Evolutionary conservation across 1,284 basidiomycete genomes (phyloP).

Genomic region (Malassezia caprae): DNA sequence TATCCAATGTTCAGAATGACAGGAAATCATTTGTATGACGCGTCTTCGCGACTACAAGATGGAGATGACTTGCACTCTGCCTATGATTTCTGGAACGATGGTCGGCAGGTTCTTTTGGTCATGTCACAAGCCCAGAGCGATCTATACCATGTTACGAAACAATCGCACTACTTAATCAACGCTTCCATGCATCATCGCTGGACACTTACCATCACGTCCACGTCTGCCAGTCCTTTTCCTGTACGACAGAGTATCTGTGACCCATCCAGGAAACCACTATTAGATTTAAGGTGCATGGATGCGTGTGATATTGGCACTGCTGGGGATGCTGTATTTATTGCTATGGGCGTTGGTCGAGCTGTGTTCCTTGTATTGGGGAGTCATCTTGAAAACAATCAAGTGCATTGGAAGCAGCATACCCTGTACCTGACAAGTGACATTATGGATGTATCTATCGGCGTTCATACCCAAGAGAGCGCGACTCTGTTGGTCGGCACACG

Average conservation of each 20-base stretch:
- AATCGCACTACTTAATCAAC: background rate
- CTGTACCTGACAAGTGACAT: background rate
- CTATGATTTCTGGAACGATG: background rate
- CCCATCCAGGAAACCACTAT: background rate
- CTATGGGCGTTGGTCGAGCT: constrained; percentile 1
- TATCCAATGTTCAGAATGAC: background rate
- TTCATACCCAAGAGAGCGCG: background rate
- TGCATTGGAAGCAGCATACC: background rate
- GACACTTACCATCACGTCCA: background rate
- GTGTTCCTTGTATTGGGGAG: background rate
- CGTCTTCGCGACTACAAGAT: background rate
- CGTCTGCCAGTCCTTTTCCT: background rate
- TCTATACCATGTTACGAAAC: background rate
- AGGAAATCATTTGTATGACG: background rate
- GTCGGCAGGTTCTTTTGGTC: background rate
- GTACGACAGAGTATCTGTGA: background rate
- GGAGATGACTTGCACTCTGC: background rate
- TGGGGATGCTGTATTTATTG: background rate
- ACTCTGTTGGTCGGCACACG: constrained; percentile 2
- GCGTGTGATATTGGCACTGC: background rate
- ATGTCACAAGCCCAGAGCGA: background rate
- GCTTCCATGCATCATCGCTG: background rate
- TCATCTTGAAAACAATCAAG: background rate
- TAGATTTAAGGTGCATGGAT: constrained; percentile 10
- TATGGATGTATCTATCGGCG: background rate